Conservation (phyloP, 805 yeast genomes). For the Cyberlindnera maritima region DNA sequence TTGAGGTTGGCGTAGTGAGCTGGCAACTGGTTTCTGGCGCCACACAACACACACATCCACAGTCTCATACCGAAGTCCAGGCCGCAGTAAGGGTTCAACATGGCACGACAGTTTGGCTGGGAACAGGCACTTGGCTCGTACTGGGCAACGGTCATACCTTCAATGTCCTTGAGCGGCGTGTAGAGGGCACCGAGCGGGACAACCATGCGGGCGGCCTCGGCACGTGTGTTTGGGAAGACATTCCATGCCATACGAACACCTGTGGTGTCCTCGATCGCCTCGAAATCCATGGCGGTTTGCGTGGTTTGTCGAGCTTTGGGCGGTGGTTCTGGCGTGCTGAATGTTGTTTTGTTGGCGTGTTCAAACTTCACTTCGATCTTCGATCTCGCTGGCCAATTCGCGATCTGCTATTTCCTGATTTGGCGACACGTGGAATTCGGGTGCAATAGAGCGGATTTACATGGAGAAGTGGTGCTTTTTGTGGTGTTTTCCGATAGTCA, state of each 20-base stretch:
- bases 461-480: no score
- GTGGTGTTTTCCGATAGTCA: not conserved
- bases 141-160: slow-evolving; percentile 71
- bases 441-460: no score
- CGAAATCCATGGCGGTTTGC: slow-evolving; percentile 40
- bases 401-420: not conserved
- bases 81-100: slow-evolving; percentile 83
- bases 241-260: slow-evolving; percentile 81
- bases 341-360: not conserved
- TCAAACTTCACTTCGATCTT: not conserved
- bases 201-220: slow-evolving; percentile 86
- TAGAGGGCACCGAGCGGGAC: slow-evolving; percentile 93
- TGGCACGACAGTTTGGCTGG: slow-evolving; percentile 72
- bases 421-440: not conserved
- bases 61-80: slow-evolving; percentile 70
- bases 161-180: slow-evolving; percentile 86
- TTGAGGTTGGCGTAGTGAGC: slow-evolving; percentile 75
- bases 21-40: slow-evolving; percentile 75
- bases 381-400: slow-evolving; percentile 2
- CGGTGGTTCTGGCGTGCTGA: slow-evolving; percentile 1
- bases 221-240: slow-evolving; percentile 83
- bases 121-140: slow-evolving; percentile 87
- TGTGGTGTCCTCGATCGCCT: slow-evolving; percentile 64
- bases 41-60: slow-evolving; percentile 88
- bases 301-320: not conserved